These are phyloP conservation scores for Penicillium paradoxum DNA, from an alignment of 495 filamentous ascomycete species.

Conservation along the genomic window DNA sequence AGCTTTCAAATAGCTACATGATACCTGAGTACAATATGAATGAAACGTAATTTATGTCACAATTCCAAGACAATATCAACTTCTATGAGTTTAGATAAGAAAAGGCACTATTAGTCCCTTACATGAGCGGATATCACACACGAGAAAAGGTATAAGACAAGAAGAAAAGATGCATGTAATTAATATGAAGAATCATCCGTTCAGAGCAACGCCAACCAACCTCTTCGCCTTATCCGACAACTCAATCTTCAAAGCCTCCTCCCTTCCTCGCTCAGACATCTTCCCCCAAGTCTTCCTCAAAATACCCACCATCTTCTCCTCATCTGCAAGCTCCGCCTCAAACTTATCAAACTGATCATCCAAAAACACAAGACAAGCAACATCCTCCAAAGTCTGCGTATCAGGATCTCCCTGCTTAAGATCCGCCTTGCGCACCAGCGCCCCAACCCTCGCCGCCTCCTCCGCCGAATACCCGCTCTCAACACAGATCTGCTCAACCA, in stretches of 20 bases:
- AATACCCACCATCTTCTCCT: constrained; percentile 70
- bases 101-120: background rate
- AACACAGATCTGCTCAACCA: constrained; percentile 51
- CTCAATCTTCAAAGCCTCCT: constrained; percentile 60
- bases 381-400: constrained; percentile 72
- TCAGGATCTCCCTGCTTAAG: constrained; percentile 56
- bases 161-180: too few species aligned
- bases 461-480: constrained; percentile 44
- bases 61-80: background rate
- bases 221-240: constrained; percentile 54
- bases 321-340: constrained; percentile 55
- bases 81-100: background rate
- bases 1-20: background rate
- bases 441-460: constrained; percentile 50
- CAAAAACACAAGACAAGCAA: constrained; percentile 79
- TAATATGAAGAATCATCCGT: background rate
- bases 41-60: background rate
- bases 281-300: constrained; percentile 80
- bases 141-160: too few species aligned
- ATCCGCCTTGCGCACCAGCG: constrained; percentile 61
- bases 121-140: background rate
- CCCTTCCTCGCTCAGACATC: constrained; percentile 64
- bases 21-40: background rate
- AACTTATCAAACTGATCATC: constrained; percentile 80
- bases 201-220: constrained; percentile 43